These are phyloP conservation scores for Adansonia gregorii DNA, from an alignment of 441 rosid genomes.

Conservation along the genomic window DNA sequence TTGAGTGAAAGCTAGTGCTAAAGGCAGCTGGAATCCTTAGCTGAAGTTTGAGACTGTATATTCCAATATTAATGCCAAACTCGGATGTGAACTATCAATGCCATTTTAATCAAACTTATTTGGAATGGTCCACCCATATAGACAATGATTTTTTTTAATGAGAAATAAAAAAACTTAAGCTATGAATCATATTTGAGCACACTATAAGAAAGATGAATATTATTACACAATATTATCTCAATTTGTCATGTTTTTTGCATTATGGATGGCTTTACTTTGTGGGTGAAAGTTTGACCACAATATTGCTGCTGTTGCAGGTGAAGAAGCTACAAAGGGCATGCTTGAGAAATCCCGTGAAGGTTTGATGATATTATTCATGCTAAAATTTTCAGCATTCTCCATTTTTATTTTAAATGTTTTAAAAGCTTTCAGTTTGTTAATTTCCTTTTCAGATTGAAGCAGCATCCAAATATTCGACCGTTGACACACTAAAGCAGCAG, in stretches of 20 bases:
- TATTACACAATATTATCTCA: not conserved
- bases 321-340: conserved; percentile 93
- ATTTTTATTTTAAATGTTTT: conserved; percentile 13
- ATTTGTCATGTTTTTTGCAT: not conserved
- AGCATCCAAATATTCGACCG: conserved; percentile 88
- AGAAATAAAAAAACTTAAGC: not conserved
- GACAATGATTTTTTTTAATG: not conserved
- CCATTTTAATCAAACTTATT: not conserved
- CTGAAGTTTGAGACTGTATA: not conserved
- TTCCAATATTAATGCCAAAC: not conserved
- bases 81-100: not conserved
- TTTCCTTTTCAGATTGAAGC: conserved; percentile 67
- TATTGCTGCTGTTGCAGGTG: conserved; percentile 55
- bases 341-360: conserved; percentile 91
- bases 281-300: conserved; percentile 28
- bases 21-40: not conserved
- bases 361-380: conserved; percentile 29
- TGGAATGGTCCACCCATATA: not conserved
- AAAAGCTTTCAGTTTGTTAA: conserved; percentile 20
- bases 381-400: conserved; percentile 15
- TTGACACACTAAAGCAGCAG: conserved; percentile 85
- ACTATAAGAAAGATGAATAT: not conserved
- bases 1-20: not conserved
- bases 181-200: not conserved
- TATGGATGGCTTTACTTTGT: not conserved